phyloP scores from a whole-genome alignment of 345 rosid species.

The Angophora floribunda region DNA sequence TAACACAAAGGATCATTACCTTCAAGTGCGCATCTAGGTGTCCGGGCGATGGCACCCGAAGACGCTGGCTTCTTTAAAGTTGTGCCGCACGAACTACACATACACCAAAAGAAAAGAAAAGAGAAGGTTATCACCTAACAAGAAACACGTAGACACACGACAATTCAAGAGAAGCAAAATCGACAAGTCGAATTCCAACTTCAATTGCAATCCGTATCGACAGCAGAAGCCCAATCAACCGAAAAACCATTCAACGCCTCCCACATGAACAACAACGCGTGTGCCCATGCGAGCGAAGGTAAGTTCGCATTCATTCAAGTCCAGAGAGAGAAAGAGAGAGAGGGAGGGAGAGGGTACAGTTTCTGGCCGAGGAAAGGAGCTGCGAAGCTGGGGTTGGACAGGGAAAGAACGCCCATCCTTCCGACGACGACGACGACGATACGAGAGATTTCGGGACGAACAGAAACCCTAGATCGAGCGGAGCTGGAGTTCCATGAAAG shows the following conservation, averaged over 20 bases:
- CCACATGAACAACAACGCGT: too few relatives aligned
- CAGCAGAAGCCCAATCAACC: not conserved
- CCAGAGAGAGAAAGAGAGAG: not conserved
- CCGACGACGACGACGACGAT: not conserved
- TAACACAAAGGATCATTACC: conserved; percentile 21
- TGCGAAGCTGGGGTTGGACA: conserved; percentile 38
- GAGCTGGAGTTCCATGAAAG: not conserved
- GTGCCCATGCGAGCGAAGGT: too few relatives aligned
- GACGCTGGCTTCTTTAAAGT: conserved; percentile 5
- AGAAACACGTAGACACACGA: not conserved
- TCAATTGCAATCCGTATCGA: not conserved
- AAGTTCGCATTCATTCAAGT: not conserved
- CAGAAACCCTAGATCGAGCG: not conserved
- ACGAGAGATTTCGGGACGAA: not conserved
- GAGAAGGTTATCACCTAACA: not conserved
- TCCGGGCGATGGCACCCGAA: conserved; percentile 14
- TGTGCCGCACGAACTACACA: conserved; percentile 12
- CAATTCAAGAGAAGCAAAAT: not conserved
- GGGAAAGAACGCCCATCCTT: conserved; percentile 44
- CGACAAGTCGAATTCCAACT: not conserved
- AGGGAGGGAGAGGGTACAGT: conserved; percentile 20
- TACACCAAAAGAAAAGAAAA: not conserved
- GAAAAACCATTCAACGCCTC: not conserved
- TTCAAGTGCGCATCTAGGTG: conserved; percentile 52
- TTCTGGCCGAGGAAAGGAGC: conserved; percentile 34